A percentile compares a stretch with the other conserved stretches of the same genome.
Evolutionary conservation across 495 filamentous ascomycete species (phyloP).

Genomic region (Articulospora tetracladia): DNA sequence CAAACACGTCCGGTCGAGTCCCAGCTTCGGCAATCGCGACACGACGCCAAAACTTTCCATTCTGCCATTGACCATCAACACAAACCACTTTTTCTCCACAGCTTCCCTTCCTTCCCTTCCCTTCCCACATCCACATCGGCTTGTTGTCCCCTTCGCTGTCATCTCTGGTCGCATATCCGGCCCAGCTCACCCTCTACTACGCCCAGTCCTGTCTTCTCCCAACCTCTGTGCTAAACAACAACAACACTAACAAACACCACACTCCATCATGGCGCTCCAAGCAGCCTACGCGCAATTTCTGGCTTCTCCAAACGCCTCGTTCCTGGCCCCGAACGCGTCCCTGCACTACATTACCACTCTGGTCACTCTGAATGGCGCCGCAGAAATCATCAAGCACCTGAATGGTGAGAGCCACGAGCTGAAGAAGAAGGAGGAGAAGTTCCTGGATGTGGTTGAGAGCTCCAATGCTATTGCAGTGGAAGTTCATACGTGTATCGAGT

Average conservation of each 20-base stretch:
- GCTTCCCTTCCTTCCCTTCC: not conserved
- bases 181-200: not conserved
- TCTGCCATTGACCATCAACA: too few relatives aligned
- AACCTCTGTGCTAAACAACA: not conserved
- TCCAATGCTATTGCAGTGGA: slow-evolving; percentile 67
- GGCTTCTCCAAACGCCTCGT: slow-evolving; percentile 57
- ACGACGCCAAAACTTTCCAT: not conserved
- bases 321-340: slow-evolving; percentile 66
- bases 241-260: not conserved
- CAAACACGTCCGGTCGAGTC: not conserved
- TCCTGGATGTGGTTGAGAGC: slow-evolving; percentile 69
- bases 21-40: slow-evolving; percentile 1
- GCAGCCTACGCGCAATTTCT: slow-evolving; percentile 77
- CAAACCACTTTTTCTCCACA: not conserved
- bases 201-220: not conserved
- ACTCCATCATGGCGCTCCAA: slow-evolving; percentile 60
- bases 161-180: not conserved
- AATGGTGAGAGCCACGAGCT: slow-evolving; percentile 58
- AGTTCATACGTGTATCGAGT: slow-evolving; percentile 79
- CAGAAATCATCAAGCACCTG: slow-evolving; percentile 77
- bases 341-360: slow-evolving; percentile 93
- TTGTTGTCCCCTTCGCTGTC: slow-evolving; percentile 3
- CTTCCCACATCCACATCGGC: not conserved
- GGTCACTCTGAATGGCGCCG: slow-evolving; percentile 61
- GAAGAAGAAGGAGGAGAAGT: slow-evolving; percentile 74